Evolutionary conservation across 2,329 filamentous ascomycete species (phyloP).

Genomic region (Fusarium stilboides): DNA sequence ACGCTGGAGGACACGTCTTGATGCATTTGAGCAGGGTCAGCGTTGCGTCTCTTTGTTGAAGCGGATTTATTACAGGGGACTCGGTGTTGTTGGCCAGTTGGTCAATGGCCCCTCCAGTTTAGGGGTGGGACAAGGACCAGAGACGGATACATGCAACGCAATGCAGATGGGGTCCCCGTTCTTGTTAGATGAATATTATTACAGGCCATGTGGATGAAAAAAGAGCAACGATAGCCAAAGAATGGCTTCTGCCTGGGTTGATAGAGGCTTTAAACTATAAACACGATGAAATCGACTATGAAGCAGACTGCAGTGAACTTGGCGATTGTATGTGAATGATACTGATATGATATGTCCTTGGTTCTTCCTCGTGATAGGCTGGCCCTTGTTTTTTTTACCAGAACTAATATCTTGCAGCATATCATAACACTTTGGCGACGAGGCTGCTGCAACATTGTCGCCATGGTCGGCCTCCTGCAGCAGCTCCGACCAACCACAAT

Average conservation of each 20-base stretch:
- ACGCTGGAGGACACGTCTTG: conserved; percentile 31
- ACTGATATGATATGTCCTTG: too few relatives aligned
- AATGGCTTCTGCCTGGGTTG: conserved; percentile 34
- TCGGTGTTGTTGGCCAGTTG: conserved; percentile 11
- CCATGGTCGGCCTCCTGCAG: conserved; percentile 42
- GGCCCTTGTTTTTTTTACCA: too few relatives aligned
- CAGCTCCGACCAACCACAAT: conserved; percentile 5
- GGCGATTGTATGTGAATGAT: neutral
- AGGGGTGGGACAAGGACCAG: conserved; percentile 21
- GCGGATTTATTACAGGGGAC: conserved; percentile 20
- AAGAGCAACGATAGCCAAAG: conserved; percentile 35
- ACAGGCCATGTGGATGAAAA: conserved; percentile 35
- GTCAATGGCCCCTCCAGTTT: conserved; percentile 10
- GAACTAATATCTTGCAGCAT: too few relatives aligned
- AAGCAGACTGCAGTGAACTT: neutral
- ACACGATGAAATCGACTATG: conserved; percentile 28
- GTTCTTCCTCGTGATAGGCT: too few relatives aligned
- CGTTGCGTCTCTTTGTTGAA: conserved; percentile 33
- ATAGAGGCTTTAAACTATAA: conserved; percentile 48
- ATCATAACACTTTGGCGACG: neutral
- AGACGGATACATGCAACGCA: conserved; percentile 14
- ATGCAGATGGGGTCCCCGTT: conserved; percentile 26
- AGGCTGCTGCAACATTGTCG: neutral
- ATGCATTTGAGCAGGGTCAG: conserved; percentile 36
- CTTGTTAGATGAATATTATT: conserved; percentile 44